A percentile compares a stretch with the other conserved stretches of the same genome.
phyloP scores from a whole-genome alignment of 352 stramenopile genomes.

The Globisporangium iwayamae region DNA sequence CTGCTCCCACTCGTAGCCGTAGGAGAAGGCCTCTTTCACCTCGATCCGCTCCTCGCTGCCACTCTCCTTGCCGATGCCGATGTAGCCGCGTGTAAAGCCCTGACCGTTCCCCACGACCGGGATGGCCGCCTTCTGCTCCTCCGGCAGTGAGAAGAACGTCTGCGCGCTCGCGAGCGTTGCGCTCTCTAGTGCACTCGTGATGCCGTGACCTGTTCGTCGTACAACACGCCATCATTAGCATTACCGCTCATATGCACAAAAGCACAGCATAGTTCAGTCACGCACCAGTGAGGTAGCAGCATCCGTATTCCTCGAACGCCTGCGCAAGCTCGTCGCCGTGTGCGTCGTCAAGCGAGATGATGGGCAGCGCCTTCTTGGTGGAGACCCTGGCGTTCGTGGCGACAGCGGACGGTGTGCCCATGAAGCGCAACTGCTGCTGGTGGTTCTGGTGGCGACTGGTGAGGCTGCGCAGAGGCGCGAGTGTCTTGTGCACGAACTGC shows the following conservation, averaged over 20 bases:
- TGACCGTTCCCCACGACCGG: slow-evolving; percentile 58
- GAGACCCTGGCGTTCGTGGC: slow-evolving; percentile 5
- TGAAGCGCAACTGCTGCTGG: slow-evolving; percentile 4
- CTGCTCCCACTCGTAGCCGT: slow-evolving; percentile 68
- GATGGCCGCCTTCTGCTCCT: slow-evolving; percentile 47
- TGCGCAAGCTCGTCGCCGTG: slow-evolving; percentile 40
- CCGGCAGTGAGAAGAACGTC: slow-evolving; percentile 56
- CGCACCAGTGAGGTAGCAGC: slow-evolving; percentile 60
- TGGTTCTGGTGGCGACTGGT: neutral
- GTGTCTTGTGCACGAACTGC: neutral
- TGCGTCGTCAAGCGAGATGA: slow-evolving; percentile 55
- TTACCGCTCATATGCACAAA: too few relatives aligned
- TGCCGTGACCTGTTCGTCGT: slow-evolving; percentile 37
- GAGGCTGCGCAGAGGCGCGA: neutral
- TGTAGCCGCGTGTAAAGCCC: slow-evolving; percentile 78
- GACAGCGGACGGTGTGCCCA: slow-evolving; percentile 7
- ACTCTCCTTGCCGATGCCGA: slow-evolving; percentile 76
- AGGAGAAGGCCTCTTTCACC: slow-evolving; percentile 83
- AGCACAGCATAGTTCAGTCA: neutral
- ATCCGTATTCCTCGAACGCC: slow-evolving; percentile 68
- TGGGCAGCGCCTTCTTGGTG: slow-evolving; percentile 30
- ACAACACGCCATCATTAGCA: neutral
- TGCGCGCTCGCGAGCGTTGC: slow-evolving; percentile 51
- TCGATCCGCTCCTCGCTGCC: slow-evolving; percentile 73
- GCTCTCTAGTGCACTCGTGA: slow-evolving; percentile 41